A percentile compares a stretch with the other conserved stretches of the same genome.
These are phyloP conservation scores for Fusarium siculi DNA, from an alignment of 2,329 filamentous ascomycete genomes.

Conservation along the genomic window DNA sequence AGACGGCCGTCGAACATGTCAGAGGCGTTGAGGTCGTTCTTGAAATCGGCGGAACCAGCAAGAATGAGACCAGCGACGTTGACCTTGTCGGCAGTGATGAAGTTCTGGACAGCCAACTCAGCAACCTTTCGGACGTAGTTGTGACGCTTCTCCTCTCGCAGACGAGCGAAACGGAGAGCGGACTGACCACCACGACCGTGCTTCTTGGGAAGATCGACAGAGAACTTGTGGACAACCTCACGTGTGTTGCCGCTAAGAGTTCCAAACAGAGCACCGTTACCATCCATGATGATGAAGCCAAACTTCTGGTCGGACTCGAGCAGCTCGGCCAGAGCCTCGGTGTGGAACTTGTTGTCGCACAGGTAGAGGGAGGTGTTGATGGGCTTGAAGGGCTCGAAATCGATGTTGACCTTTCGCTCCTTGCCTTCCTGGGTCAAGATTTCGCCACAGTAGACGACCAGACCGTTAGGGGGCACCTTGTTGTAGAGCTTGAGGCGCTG, in stretches of 20 bases:
- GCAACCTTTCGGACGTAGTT: constrained; percentile 99
- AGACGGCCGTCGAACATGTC: constrained; percentile 97
- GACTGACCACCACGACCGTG: constrained; percentile 99
- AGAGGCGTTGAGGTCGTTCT: constrained; percentile 97
- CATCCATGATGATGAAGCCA: constrained; percentile 99
- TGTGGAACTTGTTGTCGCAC: constrained; percentile 99
- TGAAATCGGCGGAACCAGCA: constrained; percentile 98
- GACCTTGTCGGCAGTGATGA: constrained; percentile 97
- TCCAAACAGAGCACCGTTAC: constrained; percentile 96
- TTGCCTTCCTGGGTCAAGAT: constrained; percentile 99
- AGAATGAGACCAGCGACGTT: constrained; percentile 96
- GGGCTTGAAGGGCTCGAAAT: constrained; percentile 99
- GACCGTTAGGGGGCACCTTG: constrained; percentile 96
- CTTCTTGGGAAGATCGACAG: constrained; percentile 99
- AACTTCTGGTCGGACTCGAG: constrained; percentile 99
- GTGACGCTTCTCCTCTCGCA: constrained; percentile 99
- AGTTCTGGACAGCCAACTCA: constrained; percentile 97
- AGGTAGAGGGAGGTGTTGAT: constrained; percentile 99
- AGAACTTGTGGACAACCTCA: constrained; percentile 97
- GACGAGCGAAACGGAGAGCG: constrained; percentile 98
- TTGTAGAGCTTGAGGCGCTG: constrained; percentile 99
- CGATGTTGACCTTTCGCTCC: constrained; percentile 99
- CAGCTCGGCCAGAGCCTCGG: constrained; percentile 94
- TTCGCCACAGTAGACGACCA: constrained; percentile 99
- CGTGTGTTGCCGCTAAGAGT: constrained; percentile 97